Evolutionary conservation across 1,284 basidiomycete genomes (phyloP), one percentile per base, ranked within the genome.

Genomic region (Microbotryum silenes-acaulis): DNA sequence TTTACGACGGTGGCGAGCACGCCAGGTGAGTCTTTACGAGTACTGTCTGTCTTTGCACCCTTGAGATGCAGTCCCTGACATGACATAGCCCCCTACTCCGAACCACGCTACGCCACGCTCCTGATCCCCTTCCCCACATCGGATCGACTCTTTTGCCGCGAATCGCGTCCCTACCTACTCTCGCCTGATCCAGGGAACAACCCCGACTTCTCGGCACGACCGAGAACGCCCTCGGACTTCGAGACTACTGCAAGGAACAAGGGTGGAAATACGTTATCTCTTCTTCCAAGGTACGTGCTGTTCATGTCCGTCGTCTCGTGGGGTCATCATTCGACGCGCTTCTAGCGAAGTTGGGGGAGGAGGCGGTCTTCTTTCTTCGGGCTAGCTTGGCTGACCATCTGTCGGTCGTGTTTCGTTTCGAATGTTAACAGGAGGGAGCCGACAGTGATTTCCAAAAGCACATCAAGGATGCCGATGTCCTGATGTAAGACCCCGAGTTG

Each of bases 381-480:
- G 29, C 37, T 57, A 37, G 16, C 9, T 51, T n/a, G n/a, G 31
- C 44, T 42, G 14, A 27, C 21, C 16, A 42, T 27, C 31, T 42
- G 1, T 42, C 16, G 37, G 16, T 42, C 14, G 37, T 46, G 18
- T n/a, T 20, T 45, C 42, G 37, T 42, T 55, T n/a, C 33, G 25
- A 8, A 31, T n/a, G 25, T 52, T 20, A 25, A 42, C 53, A 55
- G 78, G 92, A 96, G 74, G 89, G 90, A 37, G 79, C 85, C 12
- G 79, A 89, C 75, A 89, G 86, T 61, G 85, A 82, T 67, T 93
- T 97, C 80, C 85, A 90, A 74, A 89, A 91, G 77, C 82, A 96
- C 75, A 82, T 96, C 66, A 81, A 82, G 62, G 90, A 93, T 74
- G 73, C 77, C 50, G 76, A 77, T 25, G 54, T 59, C 31, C 56